Evolutionary conservation across 306 rosid genomes (phyloP), one percentile per base, ranked within the genome.

Genomic region (Lupinus albus): DNA sequence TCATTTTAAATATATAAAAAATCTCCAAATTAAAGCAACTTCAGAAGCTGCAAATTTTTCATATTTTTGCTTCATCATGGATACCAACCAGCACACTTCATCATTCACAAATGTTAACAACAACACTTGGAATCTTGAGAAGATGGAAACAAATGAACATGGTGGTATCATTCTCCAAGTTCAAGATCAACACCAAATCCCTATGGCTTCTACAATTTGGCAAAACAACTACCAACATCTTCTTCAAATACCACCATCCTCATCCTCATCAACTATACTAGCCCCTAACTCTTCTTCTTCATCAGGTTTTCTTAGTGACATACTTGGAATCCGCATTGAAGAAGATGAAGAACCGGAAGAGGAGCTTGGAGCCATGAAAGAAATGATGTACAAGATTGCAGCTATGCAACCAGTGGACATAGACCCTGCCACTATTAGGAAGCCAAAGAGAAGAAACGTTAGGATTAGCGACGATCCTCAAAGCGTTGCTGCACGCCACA

Each of bases 381-480:
- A 92, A 68, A 92, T 92, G 98, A 86, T 89, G 96, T 92, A 87
- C 88, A 86, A 80, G 91, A 92, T 92, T 1, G 91, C 98, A 0
- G 93, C 87, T 47, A 92, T 92, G 98, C 98, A 92, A 54, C 98
- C 98, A 0, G 98, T 92, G 80, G 96, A 92, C 58, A 88, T 92
- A 13, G 98, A 92, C 74, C 98, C 96, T 0, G 80, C 93, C 46
- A 79, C 89, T 1, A 83, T 92, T 50, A 78, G 87, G 6, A 87
- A 73, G 75, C 98, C 98, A 0, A 89, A 83, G 52, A 57, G 98
- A 28, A 30, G 95, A 58, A 92, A 92, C 54, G 98, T 92, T 1
- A 79, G 98, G n/a, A 89, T 92, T 55, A 92, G 98, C 25, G 94
- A 89, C 0, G 98, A 93, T 42, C 98, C 98, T 0, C 97, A 89